Evolutionary conservation across 768 basidiomycete species (phyloP).

Genomic region (Holtermannia corniformis): DNA sequence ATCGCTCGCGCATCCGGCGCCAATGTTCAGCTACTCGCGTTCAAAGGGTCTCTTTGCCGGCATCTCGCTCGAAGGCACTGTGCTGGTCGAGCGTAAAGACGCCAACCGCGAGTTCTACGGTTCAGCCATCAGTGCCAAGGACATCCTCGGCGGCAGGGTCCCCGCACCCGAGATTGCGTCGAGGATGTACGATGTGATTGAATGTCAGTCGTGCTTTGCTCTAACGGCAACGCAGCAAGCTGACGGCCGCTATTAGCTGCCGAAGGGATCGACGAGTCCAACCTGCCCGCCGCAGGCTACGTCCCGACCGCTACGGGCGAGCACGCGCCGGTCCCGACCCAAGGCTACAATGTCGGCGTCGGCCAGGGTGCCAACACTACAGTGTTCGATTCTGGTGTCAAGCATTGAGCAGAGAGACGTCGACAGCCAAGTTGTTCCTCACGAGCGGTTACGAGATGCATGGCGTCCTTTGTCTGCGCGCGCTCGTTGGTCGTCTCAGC

Average conservation of each 20-base stretch:
- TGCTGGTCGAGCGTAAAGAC: conserved; percentile 87
- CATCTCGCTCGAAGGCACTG: conserved; percentile 86
- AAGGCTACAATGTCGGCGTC: conserved; percentile 2
- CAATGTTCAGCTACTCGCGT: conserved; percentile 95
- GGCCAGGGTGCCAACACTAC: conserved; percentile 12
- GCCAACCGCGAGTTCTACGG: conserved; percentile 96
- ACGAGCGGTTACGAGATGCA: background rate
- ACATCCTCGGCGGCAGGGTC: conserved; percentile 85
- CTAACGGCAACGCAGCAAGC: background rate
- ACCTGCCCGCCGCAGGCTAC: conserved; percentile 67
- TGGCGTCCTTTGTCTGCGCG: background rate
- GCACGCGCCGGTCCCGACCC: conserved; percentile 13
- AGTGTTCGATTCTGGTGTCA: conserved; percentile 24
- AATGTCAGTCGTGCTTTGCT: conserved; percentile 42
- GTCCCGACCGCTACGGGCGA: conserved; percentile 49
- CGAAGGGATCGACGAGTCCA: conserved; percentile 79
- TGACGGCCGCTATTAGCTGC: conserved; percentile 48
- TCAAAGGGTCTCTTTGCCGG: conserved; percentile 95
- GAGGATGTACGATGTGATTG: conserved; percentile 87
- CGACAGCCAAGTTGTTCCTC: background rate
- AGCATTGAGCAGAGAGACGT: background rate
- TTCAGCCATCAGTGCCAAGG: conserved; percentile 72
- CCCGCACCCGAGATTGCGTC: conserved; percentile 97
- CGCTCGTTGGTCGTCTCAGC: no score
- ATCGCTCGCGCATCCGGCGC: conserved; percentile 66